phyloP scores from a whole-genome alignment of 768 basidiomycete species.

The Leucosporidium creatinivorum region DNA sequence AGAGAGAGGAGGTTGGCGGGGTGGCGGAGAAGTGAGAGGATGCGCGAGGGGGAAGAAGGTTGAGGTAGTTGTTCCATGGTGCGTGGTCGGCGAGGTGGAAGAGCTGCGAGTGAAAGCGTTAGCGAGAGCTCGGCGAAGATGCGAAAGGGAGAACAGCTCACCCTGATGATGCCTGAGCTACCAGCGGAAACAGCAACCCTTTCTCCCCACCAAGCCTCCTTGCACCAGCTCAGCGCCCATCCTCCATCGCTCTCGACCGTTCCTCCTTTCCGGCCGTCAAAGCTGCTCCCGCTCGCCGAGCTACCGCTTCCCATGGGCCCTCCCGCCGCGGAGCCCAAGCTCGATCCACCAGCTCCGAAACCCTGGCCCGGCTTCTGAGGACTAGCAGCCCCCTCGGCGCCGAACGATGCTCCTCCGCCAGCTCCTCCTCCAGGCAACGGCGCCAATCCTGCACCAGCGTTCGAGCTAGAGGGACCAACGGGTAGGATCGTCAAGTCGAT shows the following conservation, averaged over 20 bases:
- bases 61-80: conserved; percentile 49
- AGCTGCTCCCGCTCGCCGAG: conserved; percentile 41
- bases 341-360: conserved; percentile 46
- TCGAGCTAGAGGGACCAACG: conserved; percentile 27
- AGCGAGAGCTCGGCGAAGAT: not conserved
- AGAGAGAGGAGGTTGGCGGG: conserved; percentile 67
- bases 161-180: conserved; percentile 66
- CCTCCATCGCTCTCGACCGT: conserved; percentile 80
- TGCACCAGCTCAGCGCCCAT: conserved; percentile 93
- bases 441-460: not conserved
- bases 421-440: not conserved
- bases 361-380: conserved; percentile 52
- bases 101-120: conserved; percentile 48
- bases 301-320: conserved; percentile 20
- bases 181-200: conserved; percentile 72
- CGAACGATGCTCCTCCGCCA: not conserved
- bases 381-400: not conserved
- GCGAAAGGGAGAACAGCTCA: conserved; percentile 40
- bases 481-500: conserved; percentile 62
- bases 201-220: conserved; percentile 92
- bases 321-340: conserved; percentile 27
- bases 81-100: conserved; percentile 60
- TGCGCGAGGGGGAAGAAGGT: conserved; percentile 37
- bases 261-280: conserved; percentile 44
- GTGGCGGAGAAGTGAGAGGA: conserved; percentile 25